These are phyloP conservation scores for Salvia splendens DNA, from an alignment of 257 asterid genomes.

Conservation along the genomic window DNA sequence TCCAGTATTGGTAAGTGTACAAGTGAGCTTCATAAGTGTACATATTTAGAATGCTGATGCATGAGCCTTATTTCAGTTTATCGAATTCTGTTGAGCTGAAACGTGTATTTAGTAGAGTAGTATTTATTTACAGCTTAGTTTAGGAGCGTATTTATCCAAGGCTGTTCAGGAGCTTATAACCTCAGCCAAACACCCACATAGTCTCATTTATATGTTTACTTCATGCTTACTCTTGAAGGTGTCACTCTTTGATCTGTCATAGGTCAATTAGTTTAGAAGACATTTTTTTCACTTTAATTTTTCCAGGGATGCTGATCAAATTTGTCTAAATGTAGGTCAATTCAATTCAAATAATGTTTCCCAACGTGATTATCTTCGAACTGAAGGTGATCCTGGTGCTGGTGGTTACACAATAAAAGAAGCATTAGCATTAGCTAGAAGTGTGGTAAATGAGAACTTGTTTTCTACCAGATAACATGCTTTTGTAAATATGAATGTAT, in stretches of 20 bases:
- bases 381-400: conserved; percentile 98
- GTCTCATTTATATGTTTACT: conserved; percentile 1
- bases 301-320: conserved; percentile 27
- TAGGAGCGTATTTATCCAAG: no score
- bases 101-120: background rate
- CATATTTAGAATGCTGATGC: background rate
- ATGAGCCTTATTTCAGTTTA: background rate
- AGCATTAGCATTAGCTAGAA: conserved; percentile 80
- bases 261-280: no score
- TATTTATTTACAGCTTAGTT: background rate
- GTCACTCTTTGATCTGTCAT: background rate
- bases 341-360: conserved; percentile 60
- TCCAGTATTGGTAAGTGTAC: conserved; percentile 51
- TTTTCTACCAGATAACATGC: conserved; percentile 10
- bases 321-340: conserved; percentile 45
- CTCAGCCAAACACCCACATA: no score
- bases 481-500: conserved; percentile 28
- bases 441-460: conserved; percentile 66
- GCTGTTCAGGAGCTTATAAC: no score
- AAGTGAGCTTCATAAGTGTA: background rate
- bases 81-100: background rate
- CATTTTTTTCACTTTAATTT: background rate
- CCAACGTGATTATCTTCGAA: conserved; percentile 82
- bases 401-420: conserved; percentile 91
- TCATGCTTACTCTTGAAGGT: conserved; percentile 3